Base-by-base conservation (phyloP, 441 rosid genomes). In the Aquilaria agallochum region DNA sequence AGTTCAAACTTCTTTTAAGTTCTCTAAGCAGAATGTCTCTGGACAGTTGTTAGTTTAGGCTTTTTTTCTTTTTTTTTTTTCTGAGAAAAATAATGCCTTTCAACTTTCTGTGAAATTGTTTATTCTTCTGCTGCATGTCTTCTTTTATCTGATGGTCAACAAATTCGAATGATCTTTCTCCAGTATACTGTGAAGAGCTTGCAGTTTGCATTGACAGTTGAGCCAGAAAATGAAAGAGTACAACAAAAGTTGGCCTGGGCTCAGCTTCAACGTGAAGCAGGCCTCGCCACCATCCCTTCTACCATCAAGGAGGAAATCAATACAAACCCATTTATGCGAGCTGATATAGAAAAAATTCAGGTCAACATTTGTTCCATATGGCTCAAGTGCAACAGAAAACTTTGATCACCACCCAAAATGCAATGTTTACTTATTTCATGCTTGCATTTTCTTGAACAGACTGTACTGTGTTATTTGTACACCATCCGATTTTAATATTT, bases 141-240 rank as follows among this genome's bases (percentile, higher is more conserved):
- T 53, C 15, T 5, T 50, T 40, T 51, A 4, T 68, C n/a, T 11
- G 11, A 45, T 50, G 45, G 47, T 31, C 20, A 40, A 59, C 53
- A 11, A 6, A 50, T 57, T 58, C 55, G 14, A 46, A 50, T 54
- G 46, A n/a, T 55, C 42, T 59, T 73, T 72, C 46, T 78, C 60
- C 75, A 90, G 98, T 93, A 93, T 73, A 90, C 98, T 0, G 82
- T 86, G 74, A 90, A 90, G 87, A 93, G 90, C 87, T 74, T 93
- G 84, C 87, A 80, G 68, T 93, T 93, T 68, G 96, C 92, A 31
- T 56, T 63, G 33, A 81, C 91, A 36, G 88, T 86, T 31, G 98
- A 93, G 55, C 95, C 92, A 69, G 78, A 80, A 62, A 93, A 83
- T 47, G 76, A 42, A 31, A 85, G 86, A 76, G 76, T 81, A 72